Percentiles rank a stretch among this genome's conserved stretches.
phyloP scores from a whole-genome alignment of 345 rosid genomes.

The Syzygium aromaticum region DNA sequence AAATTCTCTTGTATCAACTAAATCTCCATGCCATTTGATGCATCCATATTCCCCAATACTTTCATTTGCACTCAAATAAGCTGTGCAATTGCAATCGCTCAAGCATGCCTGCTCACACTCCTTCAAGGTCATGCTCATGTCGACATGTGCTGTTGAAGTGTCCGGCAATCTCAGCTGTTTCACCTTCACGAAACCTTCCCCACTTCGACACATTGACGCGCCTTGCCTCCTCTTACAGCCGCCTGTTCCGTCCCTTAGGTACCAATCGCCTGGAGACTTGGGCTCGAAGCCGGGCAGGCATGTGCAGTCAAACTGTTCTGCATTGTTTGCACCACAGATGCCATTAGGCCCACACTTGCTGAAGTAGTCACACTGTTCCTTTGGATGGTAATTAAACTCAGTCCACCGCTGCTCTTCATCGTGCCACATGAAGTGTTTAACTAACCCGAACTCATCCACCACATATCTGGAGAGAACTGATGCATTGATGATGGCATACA shows the following conservation, averaged over 20 bases:
- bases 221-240: slow-evolving; percentile 46
- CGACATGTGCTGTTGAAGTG: not conserved
- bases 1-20: slow-evolving; percentile 8
- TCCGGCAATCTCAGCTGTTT: slow-evolving; percentile 2
- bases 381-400: slow-evolving; percentile 32
- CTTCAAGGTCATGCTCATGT: slow-evolving; percentile 5
- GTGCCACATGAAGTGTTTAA: slow-evolving; percentile 42
- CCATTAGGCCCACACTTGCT: slow-evolving; percentile 39
- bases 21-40: slow-evolving; percentile 23
- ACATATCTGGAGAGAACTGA: slow-evolving; percentile 35
- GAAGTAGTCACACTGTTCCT: slow-evolving; percentile 51
- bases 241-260: slow-evolving; percentile 23
- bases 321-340: slow-evolving; percentile 23
- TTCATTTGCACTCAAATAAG: slow-evolving; percentile 12
- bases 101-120: slow-evolving; percentile 13
- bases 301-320: slow-evolving; percentile 25
- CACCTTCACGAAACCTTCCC: slow-evolving; percentile 42
- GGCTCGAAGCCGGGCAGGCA: slow-evolving; percentile 64
- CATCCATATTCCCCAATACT: slow-evolving; percentile 14
- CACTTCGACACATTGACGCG: slow-evolving; percentile 9
- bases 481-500: too few species aligned
- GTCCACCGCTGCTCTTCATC: slow-evolving; percentile 29
- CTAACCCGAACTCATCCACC: slow-evolving; percentile 32
- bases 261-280: slow-evolving; percentile 23
- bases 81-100: slow-evolving; percentile 24